These are phyloP conservation scores for Clonostachys byssicola DNA, from an alignment of 2,329 filamentous ascomycete species.

Conservation along the genomic window DNA sequence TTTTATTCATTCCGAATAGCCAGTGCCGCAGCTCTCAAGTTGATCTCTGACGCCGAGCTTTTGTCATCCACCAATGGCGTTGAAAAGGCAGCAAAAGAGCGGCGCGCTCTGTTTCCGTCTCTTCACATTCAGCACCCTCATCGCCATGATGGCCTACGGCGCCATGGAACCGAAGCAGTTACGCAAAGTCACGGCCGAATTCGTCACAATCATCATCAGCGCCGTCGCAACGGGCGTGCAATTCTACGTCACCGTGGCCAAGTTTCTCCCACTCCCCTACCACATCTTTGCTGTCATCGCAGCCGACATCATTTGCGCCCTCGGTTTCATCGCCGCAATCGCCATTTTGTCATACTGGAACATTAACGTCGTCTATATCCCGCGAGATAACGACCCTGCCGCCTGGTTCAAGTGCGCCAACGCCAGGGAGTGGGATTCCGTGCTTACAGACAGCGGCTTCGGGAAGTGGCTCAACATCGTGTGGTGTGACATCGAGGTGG, in stretches of 20 bases:
- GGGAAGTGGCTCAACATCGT: no score
- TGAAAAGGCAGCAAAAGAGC: no score
- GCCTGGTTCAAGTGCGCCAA: no score
- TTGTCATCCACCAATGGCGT: no score
- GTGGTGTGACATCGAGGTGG: no score
- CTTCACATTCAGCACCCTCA: conserved; percentile 37
- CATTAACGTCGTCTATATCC: not conserved
- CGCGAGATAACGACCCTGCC: no score
- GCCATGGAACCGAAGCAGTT: not conserved
- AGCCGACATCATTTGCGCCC: not conserved
- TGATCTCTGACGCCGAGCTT: no score
- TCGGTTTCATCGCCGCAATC: not conserved
- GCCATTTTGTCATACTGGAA: not conserved
- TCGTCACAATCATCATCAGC: not conserved
- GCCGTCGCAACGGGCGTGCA: not conserved
- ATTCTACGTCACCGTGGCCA: not conserved
- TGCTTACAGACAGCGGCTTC: no score
- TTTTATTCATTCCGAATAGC: no score
- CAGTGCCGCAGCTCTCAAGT: no score
- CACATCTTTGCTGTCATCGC: not conserved
- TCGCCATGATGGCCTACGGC: not conserved
- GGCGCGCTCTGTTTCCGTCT: not conserved
- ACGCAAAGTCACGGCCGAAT: not conserved
- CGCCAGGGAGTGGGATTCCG: no score
- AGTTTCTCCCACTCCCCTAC: not conserved